Base-by-base conservation (phyloP, 306 rosid genomes). In the Psophocarpus tetragonolobus region DNA sequence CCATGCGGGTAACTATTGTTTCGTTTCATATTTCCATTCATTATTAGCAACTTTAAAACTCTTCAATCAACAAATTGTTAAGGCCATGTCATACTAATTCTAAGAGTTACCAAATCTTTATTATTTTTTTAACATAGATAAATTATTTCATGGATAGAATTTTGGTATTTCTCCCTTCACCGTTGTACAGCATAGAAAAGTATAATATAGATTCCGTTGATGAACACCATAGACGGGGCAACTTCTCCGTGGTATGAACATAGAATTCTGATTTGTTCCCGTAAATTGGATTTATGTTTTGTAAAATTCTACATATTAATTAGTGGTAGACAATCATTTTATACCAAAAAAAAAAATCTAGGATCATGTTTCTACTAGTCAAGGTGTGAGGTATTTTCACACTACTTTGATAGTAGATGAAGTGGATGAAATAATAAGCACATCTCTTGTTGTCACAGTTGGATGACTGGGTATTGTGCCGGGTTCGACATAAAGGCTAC, bases 401-500 rank as follows among this genome's bases (percentile, higher is more conserved):
- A 45, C 45, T 11, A 21, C 45, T 50, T 63, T 47, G 29, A 42
- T 21, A n/a, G 39, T 62, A 17, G 21, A 61, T 35, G 44, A 42
- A 78, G 66, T 39, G 38, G 1, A 76, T 76, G 76, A 72, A 70
- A 27, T 47, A 61, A 60, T 48, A 50, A 57, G 26, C 29, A 50
- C 61, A 35, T 45, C 17, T 76, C 58, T 44, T 82, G 66, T 26
- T 80, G 56, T 70, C 35, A 47, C 90, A 87, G 97, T 74, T 92
- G 81, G 96, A 92, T 74, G 89, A 92, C 17, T 92, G 97, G 97
- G 93, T 92, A 39, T 81, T 90, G 4, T 92, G 97, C 3, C 91
- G 93, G 69, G 89, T 92, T 86, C 85, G 89, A 76, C 80, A 80
- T 21, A 89, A 81, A 74, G 93, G 90, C 42, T 68, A 57, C 78